Conservation (phyloP, 495 filamentous ascomycete species). For the Bathelium albidoporum region DNA sequence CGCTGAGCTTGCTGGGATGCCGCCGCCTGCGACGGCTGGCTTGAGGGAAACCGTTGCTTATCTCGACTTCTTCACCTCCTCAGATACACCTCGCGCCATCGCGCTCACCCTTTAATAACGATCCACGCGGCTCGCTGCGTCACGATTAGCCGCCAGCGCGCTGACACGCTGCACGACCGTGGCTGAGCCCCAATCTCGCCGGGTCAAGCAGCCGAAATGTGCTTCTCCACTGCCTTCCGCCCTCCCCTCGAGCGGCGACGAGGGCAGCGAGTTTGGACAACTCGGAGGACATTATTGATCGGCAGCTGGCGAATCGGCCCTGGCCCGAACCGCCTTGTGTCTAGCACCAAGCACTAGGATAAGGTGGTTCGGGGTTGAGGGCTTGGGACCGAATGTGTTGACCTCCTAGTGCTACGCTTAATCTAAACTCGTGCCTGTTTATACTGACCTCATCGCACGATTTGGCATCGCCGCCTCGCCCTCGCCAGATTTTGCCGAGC, state of each 20-base stretch:
- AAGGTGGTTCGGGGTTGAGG: neutral
- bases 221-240: neutral
- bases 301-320: neutral
- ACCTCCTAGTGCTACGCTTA: conserved; percentile 1
- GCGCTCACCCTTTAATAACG: neutral
- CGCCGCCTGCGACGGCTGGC: neutral
- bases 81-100: neutral
- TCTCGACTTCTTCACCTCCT: neutral
- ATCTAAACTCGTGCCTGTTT: neutral
- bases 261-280: neutral
- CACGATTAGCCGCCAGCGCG: neutral
- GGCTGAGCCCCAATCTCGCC: neutral
- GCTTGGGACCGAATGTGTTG: neutral
- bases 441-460: neutral
- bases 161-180: neutral
- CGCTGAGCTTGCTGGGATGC: neutral
- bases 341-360: neutral
- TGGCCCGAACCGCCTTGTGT: neutral
- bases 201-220: neutral
- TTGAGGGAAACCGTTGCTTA: neutral
- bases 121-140: neutral
- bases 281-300: neutral
- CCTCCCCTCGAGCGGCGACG: neutral
- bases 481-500: neutral
- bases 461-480: neutral